Evolutionary conservation across 1,139 yeast species (phyloP).

Genomic region (Protomyces pachydermus): DNA sequence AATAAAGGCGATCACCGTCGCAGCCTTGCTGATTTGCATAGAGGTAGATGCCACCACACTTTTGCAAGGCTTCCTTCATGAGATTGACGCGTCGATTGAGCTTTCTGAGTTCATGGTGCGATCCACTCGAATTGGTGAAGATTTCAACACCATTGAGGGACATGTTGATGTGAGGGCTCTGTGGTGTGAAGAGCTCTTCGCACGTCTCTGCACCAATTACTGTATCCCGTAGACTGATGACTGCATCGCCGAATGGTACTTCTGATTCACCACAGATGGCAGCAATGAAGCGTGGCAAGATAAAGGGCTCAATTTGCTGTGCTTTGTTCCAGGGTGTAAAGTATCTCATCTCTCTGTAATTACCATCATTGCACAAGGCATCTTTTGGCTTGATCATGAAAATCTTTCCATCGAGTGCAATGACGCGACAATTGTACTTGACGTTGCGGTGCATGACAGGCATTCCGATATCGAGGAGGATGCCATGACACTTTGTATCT

Average conservation of each 20-base stretch:
- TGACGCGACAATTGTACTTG: constrained; percentile 83
- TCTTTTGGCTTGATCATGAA: constrained; percentile 85
- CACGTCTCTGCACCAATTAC: constrained; percentile 94
- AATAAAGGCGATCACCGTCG: constrained; percentile 93
- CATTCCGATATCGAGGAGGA: constrained; percentile 86
- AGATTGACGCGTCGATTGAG: constrained; percentile 75
- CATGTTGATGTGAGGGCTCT: constrained; percentile 88
- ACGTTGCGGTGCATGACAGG: constrained; percentile 84
- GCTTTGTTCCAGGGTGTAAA: constrained; percentile 91
- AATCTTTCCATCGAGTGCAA: constrained; percentile 73
- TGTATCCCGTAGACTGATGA: constrained; percentile 75
- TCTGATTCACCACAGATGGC: constrained; percentile 55
- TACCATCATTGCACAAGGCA: constrained; percentile 93
- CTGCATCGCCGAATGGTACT: constrained; percentile 86
- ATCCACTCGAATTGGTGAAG: constrained; percentile 89
- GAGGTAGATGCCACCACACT: constrained; percentile 92
- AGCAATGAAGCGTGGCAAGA: constrained; percentile 61
- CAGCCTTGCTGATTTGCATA: constrained; percentile 96
- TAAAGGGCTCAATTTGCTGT: constrained; percentile 63
- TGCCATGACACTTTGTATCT: constrained; percentile 63
- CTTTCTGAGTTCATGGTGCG: constrained; percentile 92
- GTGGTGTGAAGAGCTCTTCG: constrained; percentile 94
- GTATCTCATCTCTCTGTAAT: constrained; percentile 94
- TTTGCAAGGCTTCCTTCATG: constrained; percentile 85
- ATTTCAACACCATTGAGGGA: constrained; percentile 94